Conservation (phyloP, 495 filamentous ascomycete species). For the Terfezia boudieri region DNA sequence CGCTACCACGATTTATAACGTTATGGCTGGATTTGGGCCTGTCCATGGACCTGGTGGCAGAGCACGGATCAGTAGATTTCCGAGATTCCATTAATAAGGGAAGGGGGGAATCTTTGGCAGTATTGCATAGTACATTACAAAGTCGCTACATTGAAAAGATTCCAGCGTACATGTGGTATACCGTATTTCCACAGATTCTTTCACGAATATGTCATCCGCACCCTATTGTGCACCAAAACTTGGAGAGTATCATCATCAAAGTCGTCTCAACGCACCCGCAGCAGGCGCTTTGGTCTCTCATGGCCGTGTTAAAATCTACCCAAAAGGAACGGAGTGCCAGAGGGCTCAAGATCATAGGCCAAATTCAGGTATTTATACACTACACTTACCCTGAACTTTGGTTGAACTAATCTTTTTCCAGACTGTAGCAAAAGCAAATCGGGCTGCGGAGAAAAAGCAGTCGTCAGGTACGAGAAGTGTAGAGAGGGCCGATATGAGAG, state of each 20-base stretch:
- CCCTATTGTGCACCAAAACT: slow-evolving; percentile 41
- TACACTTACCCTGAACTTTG: neutral
- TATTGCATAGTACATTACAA: slow-evolving; percentile 41
- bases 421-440: neutral
- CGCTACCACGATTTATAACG: slow-evolving; percentile 69
- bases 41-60: slow-evolving; percentile 34
- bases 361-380: slow-evolving; percentile 15
- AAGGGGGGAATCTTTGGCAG: slow-evolving; percentile 41
- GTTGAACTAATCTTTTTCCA: neutral
- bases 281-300: slow-evolving; percentile 65
- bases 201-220: slow-evolving; percentile 44
- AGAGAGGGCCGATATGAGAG: slow-evolving; percentile 20
- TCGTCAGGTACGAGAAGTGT: neutral
- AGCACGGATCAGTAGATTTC: slow-evolving; percentile 44
- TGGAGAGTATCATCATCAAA: slow-evolving; percentile 50
- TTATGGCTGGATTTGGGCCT: slow-evolving; percentile 83
- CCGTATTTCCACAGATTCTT: slow-evolving; percentile 75
- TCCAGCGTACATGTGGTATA: slow-evolving; percentile 37
- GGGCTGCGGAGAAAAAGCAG: neutral
- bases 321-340: slow-evolving; percentile 29
- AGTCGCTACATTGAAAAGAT: too few species aligned
- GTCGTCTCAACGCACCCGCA: slow-evolving; percentile 60
- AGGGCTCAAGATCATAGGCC: slow-evolving; percentile 28
- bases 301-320: slow-evolving; percentile 49
- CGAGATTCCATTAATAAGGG: slow-evolving; percentile 30